A percentile compares a stretch with the other conserved stretches of the same genome.
These are phyloP conservation scores for Ligustrum vulgare DNA, from an alignment of 257 asterid species.

Conservation along the genomic window DNA sequence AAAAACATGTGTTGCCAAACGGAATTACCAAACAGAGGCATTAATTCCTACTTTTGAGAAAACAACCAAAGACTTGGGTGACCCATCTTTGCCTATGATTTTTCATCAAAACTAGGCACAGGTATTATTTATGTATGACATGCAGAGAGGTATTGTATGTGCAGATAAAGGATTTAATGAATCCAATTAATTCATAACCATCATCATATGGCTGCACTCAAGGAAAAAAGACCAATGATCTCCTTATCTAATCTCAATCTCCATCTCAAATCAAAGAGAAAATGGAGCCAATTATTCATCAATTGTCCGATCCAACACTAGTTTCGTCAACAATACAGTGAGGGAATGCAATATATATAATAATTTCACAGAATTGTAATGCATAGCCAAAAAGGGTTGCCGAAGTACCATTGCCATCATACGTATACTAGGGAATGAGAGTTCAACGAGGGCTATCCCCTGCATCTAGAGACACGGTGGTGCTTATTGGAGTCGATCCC, in stretches of 20 bases:
- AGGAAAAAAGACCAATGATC: conserved; percentile 24
- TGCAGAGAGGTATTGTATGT: conserved; percentile 19
- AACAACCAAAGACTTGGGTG: conserved; percentile 34
- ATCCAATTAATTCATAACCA: conserved; percentile 24
- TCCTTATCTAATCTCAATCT: conserved; percentile 38
- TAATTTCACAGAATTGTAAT: conserved; percentile 38
- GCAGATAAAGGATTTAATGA: conserved; percentile 23
- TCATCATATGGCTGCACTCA: conserved; percentile 21
- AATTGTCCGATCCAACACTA: conserved; percentile 40
- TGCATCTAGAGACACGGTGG: conserved; percentile 31
- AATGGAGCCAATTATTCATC: conserved; percentile 37
- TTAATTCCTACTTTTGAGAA: conserved; percentile 27
- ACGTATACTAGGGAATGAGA: conserved; percentile 30
- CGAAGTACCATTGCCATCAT: conserved; percentile 48
- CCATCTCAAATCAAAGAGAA: conserved; percentile 47
- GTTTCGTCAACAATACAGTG: conserved; percentile 41
- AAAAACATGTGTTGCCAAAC: no score
- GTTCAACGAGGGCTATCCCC: conserved; percentile 24
- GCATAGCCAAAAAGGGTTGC: conserved; percentile 41
- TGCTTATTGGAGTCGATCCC: conserved; percentile 42
- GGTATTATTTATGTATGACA: conserved; percentile 20
- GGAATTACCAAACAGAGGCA: no score
- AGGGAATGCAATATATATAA: conserved; percentile 40
- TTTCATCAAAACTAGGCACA: conserved; percentile 33
- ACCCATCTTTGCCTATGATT: conserved; percentile 36